Evolutionary conservation across 441 rosid genomes (phyloP), one percentile per base, ranked within the genome.

Genomic region (Gossypium schwendimanii): DNA sequence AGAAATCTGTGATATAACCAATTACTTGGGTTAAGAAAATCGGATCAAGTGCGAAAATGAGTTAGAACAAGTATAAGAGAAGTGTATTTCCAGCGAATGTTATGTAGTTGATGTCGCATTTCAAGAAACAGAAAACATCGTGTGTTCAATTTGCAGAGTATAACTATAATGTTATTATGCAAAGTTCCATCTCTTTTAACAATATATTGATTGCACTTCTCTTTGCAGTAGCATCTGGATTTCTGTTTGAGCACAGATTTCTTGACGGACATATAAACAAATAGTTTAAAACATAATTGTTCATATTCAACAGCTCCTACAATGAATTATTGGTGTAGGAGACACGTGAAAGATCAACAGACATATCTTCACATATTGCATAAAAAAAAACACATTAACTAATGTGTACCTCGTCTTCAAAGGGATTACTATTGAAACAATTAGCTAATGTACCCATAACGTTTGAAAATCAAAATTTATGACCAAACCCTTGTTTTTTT

Each of bases 221-320:
- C 26, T 49, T 49, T 8, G 58, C 41, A 49, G 8, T 49, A 67
- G 12, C 0, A 26, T 24, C 23, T n/a, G 33, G 41, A 49, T 49
- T 49, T 67, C 44, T 41, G n/a, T 12, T 26, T 24, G 41, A 14
- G 57, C 57, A 66, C 52, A 26, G 50, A 47, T 66, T 66, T 26
- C 23, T 24, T 1, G 10, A 50, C 3, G 4, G 21, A 49, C 39
- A 63, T 66, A 50, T 39, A 47, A 68, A 66, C 10, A 21, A 71
- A 49, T 26, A 74, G 61, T 68, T 55, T 62, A 2, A 7, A 67
- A 55, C 53, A 65, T 33, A 9, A 44, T 41, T 71, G 52, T 26
- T 64, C 73, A 49, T 31, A 14, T 58, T 75, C 63, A 8, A 69
- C 14, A 17, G 18, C 6, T 71, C 63, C 63, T 18, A 64, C 45